Evolutionary conservation across 1,284 basidiomycete species (phyloP), one percentile per base, ranked within the genome.

Genomic region (Trametes versicolor): DNA sequence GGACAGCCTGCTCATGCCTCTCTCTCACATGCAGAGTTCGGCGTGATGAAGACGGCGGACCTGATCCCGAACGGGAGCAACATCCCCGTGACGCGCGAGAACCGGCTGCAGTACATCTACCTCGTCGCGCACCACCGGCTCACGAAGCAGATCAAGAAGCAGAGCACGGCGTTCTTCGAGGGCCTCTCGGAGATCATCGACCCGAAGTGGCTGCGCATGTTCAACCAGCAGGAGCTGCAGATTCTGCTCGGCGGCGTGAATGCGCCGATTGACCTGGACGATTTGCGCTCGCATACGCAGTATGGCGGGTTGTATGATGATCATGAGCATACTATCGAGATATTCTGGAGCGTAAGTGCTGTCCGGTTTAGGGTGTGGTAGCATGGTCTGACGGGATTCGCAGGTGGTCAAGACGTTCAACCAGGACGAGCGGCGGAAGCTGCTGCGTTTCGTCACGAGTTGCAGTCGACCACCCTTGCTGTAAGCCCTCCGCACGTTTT

Each of bases 151-250:
- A 97, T 99, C 73, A 90, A 89, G 71, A 79, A 81, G 62, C 97
- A 99, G 80, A 95, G 91, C 73, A 86, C 89, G 54, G 95, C 89
- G 3, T 93, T 95, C 78, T 95, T 95, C 69, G 88, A 93, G 60
- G 96, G 96, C 1, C 79, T 98, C 43, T 91, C 89, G 10, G 93
- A 96, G 72, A 91, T 98, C 78, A 92, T 98, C 74, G 92, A 97
- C 69, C 87, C 87, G 0, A 93, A 94, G 72, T 98, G 95, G 95
- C 82, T 98, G 34, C 84, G 94, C 49, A 96, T 98, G 94, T 98
- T 98, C 80, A 96, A 97, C 76, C 95, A 96, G 73, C 91, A 93
- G 73, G 96, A 98, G 77, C 81, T 97, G 1, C 94, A 94, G 71
- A 91, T 94, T 64, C 80, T 96, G 0, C 83, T 97, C 10, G 94